Base-by-base conservation (phyloP, 2,329 filamentous ascomycete species). In the Fusarium caatingaense region DNA sequence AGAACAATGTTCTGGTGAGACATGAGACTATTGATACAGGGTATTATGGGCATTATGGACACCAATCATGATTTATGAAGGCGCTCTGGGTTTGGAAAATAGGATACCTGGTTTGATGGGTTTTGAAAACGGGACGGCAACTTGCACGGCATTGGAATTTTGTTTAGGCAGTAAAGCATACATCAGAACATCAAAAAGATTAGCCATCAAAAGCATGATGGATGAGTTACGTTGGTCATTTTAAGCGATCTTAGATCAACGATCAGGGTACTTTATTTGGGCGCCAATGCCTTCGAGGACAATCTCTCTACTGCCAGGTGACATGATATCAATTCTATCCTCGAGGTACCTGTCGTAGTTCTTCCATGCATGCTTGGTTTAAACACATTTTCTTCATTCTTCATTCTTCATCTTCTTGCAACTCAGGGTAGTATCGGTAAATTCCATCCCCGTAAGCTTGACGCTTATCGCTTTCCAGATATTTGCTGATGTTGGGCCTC, bases 391-490 rank as follows among this genome's bases (percentile, higher is more conserved):
- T 3, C n/a, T n/a, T 49, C 58, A 73, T 13, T 76, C 67, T 42
- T 85, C 79, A 18, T 13, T 76, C 67, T 42, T 85, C 79, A 18
- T 76, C 67, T 40, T 85, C 79, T 45, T 94, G 92, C 53, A 95
- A 78, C 81, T 94, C 92, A 4, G 88, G 85, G 74, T 95, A 94
- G 73, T 92, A 82, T 37, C 92, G 84, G 76, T 89, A 95, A 45
- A 95, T 86, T 2, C 92, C 92, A 66, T 85, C 79, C 0, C 83
- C 81, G 76, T 93, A 95, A 54, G 84, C 78, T 74, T 86, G 76
- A 42, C 92, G 83, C 67, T 89, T 85, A 5, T 88, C 84, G 77
- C 92, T 94, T 21, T 79, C 84, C 54, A 95, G 78, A 76, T 95
- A 95, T 45, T 83, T 86, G 80, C 89, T 90, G 73, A 95, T 85